A percentile compares a stretch with the other conserved stretches of the same genome.
phyloP scores from a whole-genome alignment of 441 rosid genomes.

The Geranium incanum region DNA sequence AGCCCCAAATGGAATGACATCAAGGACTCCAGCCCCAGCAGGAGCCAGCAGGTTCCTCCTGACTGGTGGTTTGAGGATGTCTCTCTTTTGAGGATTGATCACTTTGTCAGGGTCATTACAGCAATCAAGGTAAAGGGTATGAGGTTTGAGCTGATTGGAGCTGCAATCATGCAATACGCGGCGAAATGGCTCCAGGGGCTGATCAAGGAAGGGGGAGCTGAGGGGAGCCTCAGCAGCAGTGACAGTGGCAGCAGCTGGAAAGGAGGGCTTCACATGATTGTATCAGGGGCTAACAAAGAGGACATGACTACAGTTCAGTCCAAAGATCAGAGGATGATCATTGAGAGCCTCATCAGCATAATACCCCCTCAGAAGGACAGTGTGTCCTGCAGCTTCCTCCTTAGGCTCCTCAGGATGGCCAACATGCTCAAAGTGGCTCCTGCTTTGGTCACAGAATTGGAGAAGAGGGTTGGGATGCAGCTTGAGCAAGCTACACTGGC shows the following conservation, averaged over 20 bases:
- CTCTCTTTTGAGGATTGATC: constrained; percentile 81
- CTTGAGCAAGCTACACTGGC: constrained; percentile 80
- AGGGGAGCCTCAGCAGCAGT: constrained; percentile 48
- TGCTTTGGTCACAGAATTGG: constrained; percentile 77
- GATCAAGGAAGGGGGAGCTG: constrained; percentile 60
- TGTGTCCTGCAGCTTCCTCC: constrained; percentile 83
- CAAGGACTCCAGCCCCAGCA: constrained; percentile 72
- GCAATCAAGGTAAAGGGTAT: constrained; percentile 93
- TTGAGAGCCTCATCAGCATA: constrained; percentile 80
- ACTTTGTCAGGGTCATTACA: constrained; percentile 77
- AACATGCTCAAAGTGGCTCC: constrained; percentile 78
- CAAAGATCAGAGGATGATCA: constrained; percentile 84
- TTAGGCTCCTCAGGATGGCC: constrained; percentile 68
- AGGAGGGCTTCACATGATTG: constrained; percentile 9
- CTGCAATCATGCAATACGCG: constrained; percentile 73
- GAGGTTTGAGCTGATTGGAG: constrained; percentile 77
- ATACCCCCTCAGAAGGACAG: constrained; percentile 87
- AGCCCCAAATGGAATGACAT: constrained; percentile 77
- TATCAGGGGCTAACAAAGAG: constrained; percentile 29
- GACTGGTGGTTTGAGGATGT: constrained; percentile 99
- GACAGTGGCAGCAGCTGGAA: constrained; percentile 31
- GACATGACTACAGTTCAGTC: constrained; percentile 48
- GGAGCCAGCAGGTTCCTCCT: constrained; percentile 68
- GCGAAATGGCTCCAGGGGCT: constrained; percentile 79
- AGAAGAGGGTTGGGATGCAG: constrained; percentile 96